Evolutionary conservation across 495 filamentous ascomycete genomes (phyloP), one percentile per base, ranked within the genome.

Genomic region (Aspergillus diversus): DNA sequence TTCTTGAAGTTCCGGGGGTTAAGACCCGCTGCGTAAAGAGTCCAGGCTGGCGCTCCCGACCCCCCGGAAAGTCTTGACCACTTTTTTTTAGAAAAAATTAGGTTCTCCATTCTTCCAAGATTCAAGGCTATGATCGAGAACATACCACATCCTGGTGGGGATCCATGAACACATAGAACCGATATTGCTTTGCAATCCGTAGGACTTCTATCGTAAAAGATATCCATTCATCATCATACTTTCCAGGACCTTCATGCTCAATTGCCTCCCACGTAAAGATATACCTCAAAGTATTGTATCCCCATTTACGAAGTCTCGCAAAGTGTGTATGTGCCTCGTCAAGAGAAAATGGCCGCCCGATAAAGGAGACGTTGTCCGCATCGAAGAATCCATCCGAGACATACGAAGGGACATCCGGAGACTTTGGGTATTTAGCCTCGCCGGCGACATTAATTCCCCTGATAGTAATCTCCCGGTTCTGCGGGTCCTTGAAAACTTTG

Each of bases 221-320:
- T 63, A 97, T 91, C 90, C 91, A 99, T 63, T 92, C 90, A 69
- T 99, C 90, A 64, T 99, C 95, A 75, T 98, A 99, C 64, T 82
- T 90, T 1, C 93, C 92, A n/a, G 95, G 95, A 0, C 93, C 95
- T 12, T 88, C 88, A 61, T 92, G 88, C 77, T 99, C 95, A 69
- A 99, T 94, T n/a, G 95, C 94, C 73, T 99, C 95, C 95, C 95
- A 99, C 0, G 94, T 98, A 72, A 97, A 99, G 63, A 99, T 83
- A 71, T 99, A 99, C 69, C 95, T 84, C 55, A 99, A 94, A 1
- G 90, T 91, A 75, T 97, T 99, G 75, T 97, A 99, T 7, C 95
- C 95, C 81, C 85, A 97, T 63, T 88, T 89, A 63, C 89, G 88
- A 56, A 99, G 75, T 35, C 92, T 81, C n/a, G 90, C 85, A 73